Evolutionary conservation across 441 rosid species (phyloP).

Genomic region (Mallotus repandus): DNA sequence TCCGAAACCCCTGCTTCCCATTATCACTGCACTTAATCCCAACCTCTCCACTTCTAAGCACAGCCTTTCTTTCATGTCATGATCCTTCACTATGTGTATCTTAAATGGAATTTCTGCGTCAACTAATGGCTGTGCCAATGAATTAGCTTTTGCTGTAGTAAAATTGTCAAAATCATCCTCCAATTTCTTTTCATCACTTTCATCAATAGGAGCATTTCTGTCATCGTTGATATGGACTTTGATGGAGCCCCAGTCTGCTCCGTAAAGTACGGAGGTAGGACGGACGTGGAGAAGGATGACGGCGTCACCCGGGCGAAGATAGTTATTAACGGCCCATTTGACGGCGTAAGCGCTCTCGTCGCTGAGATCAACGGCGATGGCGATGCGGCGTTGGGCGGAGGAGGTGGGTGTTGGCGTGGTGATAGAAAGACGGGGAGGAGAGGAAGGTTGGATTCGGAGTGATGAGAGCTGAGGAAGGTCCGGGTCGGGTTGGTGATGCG

Average conservation of each 20-base stretch:
- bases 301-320: slow-evolving; percentile 70
- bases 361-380: slow-evolving; percentile 82
- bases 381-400: slow-evolving; percentile 57
- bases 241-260: slow-evolving; percentile 78
- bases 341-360: slow-evolving; percentile 79
- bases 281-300: slow-evolving; percentile 77
- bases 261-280: slow-evolving; percentile 69
- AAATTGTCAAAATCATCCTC: slow-evolving; percentile 72
- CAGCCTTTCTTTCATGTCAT: slow-evolving; percentile 83
- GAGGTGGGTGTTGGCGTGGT: slow-evolving; percentile 29
- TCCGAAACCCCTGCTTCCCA: slow-evolving; percentile 92
- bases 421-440: slow-evolving; percentile 18
- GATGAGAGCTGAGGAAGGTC: slow-evolving; percentile 33
- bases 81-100: slow-evolving; percentile 84
- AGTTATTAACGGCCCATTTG: slow-evolving; percentile 71
- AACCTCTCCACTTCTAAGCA: slow-evolving; percentile 87
- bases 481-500: slow-evolving; percentile 16
- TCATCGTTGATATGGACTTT: slow-evolving; percentile 26
- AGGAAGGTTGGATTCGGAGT: slow-evolving; percentile 31
- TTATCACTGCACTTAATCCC: slow-evolving; percentile 66
- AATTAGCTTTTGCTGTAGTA: slow-evolving; percentile 54
- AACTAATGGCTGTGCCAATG: slow-evolving; percentile 57
- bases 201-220: not conserved
- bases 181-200: slow-evolving; percentile 43
- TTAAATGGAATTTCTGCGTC: slow-evolving; percentile 65